A percentile compares a stretch with the other conserved stretches of the same genome.
These are phyloP conservation scores for Fusarium neocosmosporiellum DNA, from an alignment of 2,329 filamentous ascomycete genomes.

Conservation along the genomic window DNA sequence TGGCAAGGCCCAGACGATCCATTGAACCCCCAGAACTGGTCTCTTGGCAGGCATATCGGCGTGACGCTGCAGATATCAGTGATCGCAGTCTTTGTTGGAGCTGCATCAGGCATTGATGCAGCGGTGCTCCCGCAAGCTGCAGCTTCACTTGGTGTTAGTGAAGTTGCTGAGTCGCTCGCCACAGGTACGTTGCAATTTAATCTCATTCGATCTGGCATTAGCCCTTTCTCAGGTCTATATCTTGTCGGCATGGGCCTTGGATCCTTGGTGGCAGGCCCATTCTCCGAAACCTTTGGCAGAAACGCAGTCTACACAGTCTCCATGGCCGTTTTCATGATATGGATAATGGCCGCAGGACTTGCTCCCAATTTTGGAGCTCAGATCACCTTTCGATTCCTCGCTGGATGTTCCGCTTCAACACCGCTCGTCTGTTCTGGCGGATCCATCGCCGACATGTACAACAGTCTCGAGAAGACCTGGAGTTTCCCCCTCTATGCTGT, in stretches of 20 bases:
- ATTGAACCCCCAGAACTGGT: slow-evolving; percentile 60
- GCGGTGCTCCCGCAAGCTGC: slow-evolving; percentile 58
- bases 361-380: slow-evolving; percentile 56
- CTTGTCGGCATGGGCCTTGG: slow-evolving; percentile 52
- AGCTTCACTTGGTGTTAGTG: slow-evolving; percentile 58
- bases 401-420: slow-evolving; percentile 58
- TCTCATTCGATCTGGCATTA: not conserved
- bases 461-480: slow-evolving; percentile 50
- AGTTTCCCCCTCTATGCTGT: slow-evolving; percentile 60
- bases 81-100: slow-evolving; percentile 62
- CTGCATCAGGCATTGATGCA: slow-evolving; percentile 65
- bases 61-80: slow-evolving; percentile 56
- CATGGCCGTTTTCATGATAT: slow-evolving; percentile 56
- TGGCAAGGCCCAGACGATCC: slow-evolving; percentile 51
- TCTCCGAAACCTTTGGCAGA: slow-evolving; percentile 54
- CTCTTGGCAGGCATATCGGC: slow-evolving; percentile 49
- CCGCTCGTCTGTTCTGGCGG: slow-evolving; percentile 57
- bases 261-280: slow-evolving; percentile 50
- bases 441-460: slow-evolving; percentile 54
- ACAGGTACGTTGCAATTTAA: slow-evolving; percentile 46
- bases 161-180: slow-evolving; percentile 62
- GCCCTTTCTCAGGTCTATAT: slow-evolving; percentile 36
- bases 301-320: slow-evolving; percentile 54
- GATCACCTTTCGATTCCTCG: slow-evolving; percentile 60
- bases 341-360: slow-evolving; percentile 56